A percentile compares a stretch with the other conserved stretches of the same genome.
Evolutionary conservation across 371 early-diverging fungal species (phyloP).

Genomic region (Entomophthora muscae): DNA sequence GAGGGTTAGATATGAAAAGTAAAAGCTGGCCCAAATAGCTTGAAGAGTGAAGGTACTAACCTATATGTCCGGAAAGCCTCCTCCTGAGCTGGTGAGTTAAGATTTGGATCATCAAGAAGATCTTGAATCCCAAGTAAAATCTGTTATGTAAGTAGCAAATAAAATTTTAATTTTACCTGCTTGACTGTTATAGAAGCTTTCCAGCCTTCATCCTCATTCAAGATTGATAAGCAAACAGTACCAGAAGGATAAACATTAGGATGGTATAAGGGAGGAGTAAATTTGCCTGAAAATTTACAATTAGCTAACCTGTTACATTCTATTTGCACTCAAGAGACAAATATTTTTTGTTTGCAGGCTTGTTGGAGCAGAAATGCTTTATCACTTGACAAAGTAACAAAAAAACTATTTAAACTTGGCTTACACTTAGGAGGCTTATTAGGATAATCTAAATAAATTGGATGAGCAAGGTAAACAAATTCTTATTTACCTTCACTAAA

Average conservation of each 20-base stretch:
- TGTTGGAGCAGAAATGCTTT: no score
- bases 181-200: slow-evolving; percentile 96
- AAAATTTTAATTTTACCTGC: slow-evolving; percentile 42
- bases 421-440: slow-evolving; percentile 73
- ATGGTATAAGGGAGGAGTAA: slow-evolving; percentile 87
- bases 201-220: slow-evolving; percentile 94
- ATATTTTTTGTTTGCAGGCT: no score
- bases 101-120: slow-evolving; percentile 92
- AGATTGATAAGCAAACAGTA: slow-evolving; percentile 96
- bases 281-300: slow-evolving; percentile 57
- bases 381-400: no score
- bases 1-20: no score
- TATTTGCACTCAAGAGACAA: no score
- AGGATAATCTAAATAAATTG: slow-evolving; percentile 40
- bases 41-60: slow-evolving; percentile 20
- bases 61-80: slow-evolving; percentile 82
- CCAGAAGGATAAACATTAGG: slow-evolving; percentile 99
- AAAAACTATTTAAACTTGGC: no score
- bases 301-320: no score
- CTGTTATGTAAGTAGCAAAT: slow-evolving; percentile 17
- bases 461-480: neutral
- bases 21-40: neutral
- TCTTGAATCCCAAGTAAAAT: slow-evolving; percentile 83
- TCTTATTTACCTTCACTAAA: slow-evolving; percentile 71
- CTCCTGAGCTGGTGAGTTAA: slow-evolving; percentile 84